Conservation (phyloP, 345 rosid species). For the Ceriops tagal region DNA sequence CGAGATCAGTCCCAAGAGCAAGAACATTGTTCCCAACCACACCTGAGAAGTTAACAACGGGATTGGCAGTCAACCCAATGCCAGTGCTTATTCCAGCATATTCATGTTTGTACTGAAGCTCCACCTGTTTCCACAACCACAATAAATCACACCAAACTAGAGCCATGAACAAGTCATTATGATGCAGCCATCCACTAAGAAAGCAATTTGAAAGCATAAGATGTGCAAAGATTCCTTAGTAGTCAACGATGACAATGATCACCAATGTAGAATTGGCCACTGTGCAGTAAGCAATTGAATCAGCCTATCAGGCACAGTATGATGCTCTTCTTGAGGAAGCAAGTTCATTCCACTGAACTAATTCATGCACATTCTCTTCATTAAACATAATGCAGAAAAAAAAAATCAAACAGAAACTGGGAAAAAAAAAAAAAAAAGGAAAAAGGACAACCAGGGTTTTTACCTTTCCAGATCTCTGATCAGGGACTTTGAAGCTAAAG, state of each 20-base stretch:
- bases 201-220: no score
- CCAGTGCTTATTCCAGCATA: slow-evolving; percentile 82
- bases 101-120: slow-evolving; percentile 88
- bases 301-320: no score
- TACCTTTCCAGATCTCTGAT: slow-evolving; percentile 95
- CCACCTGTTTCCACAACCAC: slow-evolving; percentile 46
- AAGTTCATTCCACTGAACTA: no score
- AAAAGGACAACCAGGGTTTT: slow-evolving; percentile 3
- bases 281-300: no score
- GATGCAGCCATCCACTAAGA: no score
- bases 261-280: no score
- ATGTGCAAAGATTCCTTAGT: no score
- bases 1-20: slow-evolving; percentile 82
- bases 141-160: slow-evolving; percentile 9
- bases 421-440: neutral
- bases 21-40: slow-evolving; percentile 61
- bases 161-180: neutral
- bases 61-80: slow-evolving; percentile 79
- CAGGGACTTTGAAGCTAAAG: slow-evolving; percentile 75
- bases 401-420: neutral
- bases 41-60: slow-evolving; percentile 81
- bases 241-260: no score
- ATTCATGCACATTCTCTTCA: no score
- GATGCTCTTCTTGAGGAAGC: no score
- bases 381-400: neutral